Evolutionary conservation across 225 moss, liverwort and hornwort genomes (phyloP).

Genomic region (Bryum argenteum): DNA sequence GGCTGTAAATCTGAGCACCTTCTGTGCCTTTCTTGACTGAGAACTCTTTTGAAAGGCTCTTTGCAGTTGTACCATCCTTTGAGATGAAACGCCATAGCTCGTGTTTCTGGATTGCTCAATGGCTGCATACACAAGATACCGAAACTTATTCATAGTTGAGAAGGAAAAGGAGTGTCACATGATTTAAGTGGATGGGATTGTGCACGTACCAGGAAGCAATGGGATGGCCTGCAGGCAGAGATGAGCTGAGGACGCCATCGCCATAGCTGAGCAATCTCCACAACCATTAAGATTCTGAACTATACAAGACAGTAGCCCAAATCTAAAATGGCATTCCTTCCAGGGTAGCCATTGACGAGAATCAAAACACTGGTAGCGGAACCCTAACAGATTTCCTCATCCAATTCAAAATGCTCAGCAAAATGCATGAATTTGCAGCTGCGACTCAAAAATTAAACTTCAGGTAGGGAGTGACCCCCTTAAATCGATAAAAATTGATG

Average conservation of each 20-base stretch:
- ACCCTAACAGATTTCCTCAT: no score
- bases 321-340: no score
- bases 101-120: conserved; percentile 35
- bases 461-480: no score
- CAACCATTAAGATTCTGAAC: background rate
- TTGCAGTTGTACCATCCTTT: conserved; percentile 23
- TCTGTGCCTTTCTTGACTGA: conserved; percentile 13
- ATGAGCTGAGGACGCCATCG: conserved; percentile 34
- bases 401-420: no score
- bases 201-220: conserved; percentile 15
- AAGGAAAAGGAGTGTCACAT: background rate
- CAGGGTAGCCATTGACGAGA: no score
- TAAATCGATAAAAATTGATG: no score
- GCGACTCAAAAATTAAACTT: no score
- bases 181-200: no score
- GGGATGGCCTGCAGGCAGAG: conserved; percentile 18
- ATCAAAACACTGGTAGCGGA: no score
- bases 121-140: conserved; percentile 1
- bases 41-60: conserved; percentile 29
- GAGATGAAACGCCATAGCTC: conserved; percentile 11
- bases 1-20: no score
- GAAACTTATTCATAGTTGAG: background rate
- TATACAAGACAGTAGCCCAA: no score
- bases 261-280: conserved; percentile 4
- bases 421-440: no score